phyloP scores from a whole-genome alignment of 2,329 filamentous ascomycete genomes.

The Hortaea sp. region DNA sequence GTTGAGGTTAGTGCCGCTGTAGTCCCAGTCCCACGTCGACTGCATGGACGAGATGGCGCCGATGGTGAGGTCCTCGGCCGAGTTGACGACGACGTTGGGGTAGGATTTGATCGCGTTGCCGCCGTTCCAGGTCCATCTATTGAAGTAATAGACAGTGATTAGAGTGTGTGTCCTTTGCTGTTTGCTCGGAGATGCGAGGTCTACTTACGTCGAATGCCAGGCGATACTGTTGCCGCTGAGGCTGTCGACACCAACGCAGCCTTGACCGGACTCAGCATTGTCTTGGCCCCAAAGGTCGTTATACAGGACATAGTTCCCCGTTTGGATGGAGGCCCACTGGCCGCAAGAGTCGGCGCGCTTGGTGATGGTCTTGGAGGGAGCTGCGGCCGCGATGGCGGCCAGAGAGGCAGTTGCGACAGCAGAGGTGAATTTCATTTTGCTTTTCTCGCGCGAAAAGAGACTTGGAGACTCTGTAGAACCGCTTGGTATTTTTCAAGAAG shows the following conservation, averaged over 20 bases:
- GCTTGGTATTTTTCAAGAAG: background rate
- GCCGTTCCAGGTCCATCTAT: conserved; percentile 26
- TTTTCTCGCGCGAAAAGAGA: background rate
- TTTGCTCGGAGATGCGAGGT: too few relatives aligned
- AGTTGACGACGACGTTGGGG: conserved; percentile 31
- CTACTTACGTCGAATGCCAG: conserved; percentile 34
- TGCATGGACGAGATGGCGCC: conserved; percentile 30
- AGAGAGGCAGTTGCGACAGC: conserved; percentile 5
- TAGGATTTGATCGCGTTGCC: conserved; percentile 34
- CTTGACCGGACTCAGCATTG: conserved; percentile 33
- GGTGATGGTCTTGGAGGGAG: conserved; percentile 7
- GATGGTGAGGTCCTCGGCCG: conserved; percentile 13
- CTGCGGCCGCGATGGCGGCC: conserved; percentile 8
- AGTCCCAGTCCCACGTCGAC: conserved; percentile 39
- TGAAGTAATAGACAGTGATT: too few relatives aligned
- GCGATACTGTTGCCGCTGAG: conserved; percentile 28
- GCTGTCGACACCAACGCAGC: conserved; percentile 36
- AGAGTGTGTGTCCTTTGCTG: conserved; percentile 4
- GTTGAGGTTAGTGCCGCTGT: conserved; percentile 39
- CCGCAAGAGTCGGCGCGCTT: conserved; percentile 18
- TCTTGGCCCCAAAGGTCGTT: conserved; percentile 36
- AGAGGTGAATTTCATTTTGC: conserved; percentile 12
- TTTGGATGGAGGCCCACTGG: conserved; percentile 19
- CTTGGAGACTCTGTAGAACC: background rate
- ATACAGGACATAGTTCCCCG: conserved; percentile 27